Base-by-base conservation (phyloP, 768 basidiomycete genomes). In the Mrakia hoshinonis region DNA sequence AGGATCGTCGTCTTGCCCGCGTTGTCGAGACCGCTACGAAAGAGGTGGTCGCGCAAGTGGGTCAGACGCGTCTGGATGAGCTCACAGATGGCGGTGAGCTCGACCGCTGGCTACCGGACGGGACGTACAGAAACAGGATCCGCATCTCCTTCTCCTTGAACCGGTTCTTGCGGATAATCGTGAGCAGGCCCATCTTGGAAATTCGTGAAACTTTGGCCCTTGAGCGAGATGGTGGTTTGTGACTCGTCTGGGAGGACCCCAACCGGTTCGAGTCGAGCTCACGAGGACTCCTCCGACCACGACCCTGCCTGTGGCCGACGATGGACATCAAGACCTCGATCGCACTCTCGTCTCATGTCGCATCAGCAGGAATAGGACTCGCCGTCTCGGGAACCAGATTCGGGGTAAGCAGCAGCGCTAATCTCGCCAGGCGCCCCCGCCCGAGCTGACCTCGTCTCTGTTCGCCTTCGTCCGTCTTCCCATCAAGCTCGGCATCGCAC, bases 1-100 rank as follows among this genome's bases (percentile, higher is more conserved):
- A 98, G 81, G 75, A 98, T 96, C 2, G 95, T 99, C 1, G 96
- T 98, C 83, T 99, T 98, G 67, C 96, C 96, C 1, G 95, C 96
- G 78, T 99, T 98, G 79, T 98, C 96, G 20, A 99, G 86, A 11
- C 96, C 95, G 54, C 95, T 98, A 78, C 20, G 31, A 55, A 26
- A 13, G 24, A 13, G 24, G 69, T 24, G 62, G 34, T 43, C 31
- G 15, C 36, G 20, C 0, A n/a, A 11, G 0, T 24, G n/a, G 39
- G 22, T 24, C 34, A 58, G 60, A 13, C 31, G 47, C 7, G 36
- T n/a, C n/a, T n/a, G n/a, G n/a, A n/a, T n/a, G n/a, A n/a, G n/a
- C n/a, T n/a, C n/a, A n/a, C n/a, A n/a, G n/a, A n/a, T n/a, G n/a
- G n/a, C n/a, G n/a, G n/a, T 55, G 31, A 55, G 54, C 34, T 38